Evolutionary conservation across 805 yeast genomes (phyloP), one percentile per base, ranked within the genome.

Genomic region (Metschnikowia cerradonensis): DNA sequence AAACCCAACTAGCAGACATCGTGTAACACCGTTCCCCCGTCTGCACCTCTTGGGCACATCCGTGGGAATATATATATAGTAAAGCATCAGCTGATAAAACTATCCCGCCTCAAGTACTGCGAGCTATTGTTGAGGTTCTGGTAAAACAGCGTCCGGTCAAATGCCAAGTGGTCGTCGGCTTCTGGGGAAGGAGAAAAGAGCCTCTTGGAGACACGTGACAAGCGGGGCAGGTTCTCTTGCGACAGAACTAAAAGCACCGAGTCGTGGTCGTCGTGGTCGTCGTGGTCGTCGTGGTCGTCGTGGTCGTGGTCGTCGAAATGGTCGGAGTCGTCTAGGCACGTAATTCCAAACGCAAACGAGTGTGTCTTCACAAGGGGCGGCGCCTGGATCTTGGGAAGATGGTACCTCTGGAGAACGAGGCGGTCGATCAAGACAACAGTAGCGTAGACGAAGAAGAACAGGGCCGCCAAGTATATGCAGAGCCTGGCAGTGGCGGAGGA

Each of bases 41-140:
- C 31, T n/a, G 43, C 37, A 39, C 33, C 55, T 46, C 48, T 55
- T 31, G 41, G 59, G 47, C 38, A 70, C 52, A 55, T 71, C 75
- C 15, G 52, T 53, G 1, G 78, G 75, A 34, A 72, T 65, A 51
- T 69, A 73, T 17, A 73, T 54, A 43, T 68, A 67, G 39, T 50
- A 54, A 41, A 50, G 62, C 61, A 65, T 66, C 33, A 48, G 17
- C 38, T 47, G 33, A 69, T 56, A 45, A 71, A 67, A 49, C 77
- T 73, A 55, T 73, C 78, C 47, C 78, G 55, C 46, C 78, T 55
- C 23, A 73, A 57, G 51, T 70, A 72, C 55, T 71, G 77, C 2
- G 76, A 70, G 56, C 77, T 72, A 55, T 68, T 72, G 60, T 73
- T 73, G 46, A 71, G 60, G 49, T 65, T 58, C 45, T 60, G 52